Evolutionary conservation across 176 grass and related monocot species (phyloP), one percentile per base, ranked within the genome.

Genomic region (Tillandsia fasciculata): DNA sequence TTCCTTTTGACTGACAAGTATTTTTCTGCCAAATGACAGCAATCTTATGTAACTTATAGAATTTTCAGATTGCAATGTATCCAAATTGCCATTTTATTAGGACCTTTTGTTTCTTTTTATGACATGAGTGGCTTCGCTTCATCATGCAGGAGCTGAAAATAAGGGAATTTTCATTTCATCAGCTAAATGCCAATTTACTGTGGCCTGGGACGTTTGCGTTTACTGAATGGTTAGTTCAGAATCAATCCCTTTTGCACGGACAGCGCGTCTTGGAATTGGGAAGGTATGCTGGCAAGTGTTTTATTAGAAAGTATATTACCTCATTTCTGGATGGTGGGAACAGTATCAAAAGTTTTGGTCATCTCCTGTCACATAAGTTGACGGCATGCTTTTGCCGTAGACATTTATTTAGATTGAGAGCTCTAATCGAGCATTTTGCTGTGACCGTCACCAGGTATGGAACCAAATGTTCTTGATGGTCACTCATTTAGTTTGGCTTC

Each of bases 201-300:
- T 97, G 86, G 93, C 89, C 93, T 8, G 93, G 93, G 27, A 87
- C 84, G n/a, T 92, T 92, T 77, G 76, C 72, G 50, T 97, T 97
- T 85, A 71, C 76, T 50, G 68, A 78, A 42, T 97, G 93, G 93
- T 70, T 97, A 20, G 78, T 80, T 52, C 68, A 81, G 68, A 77
- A 97, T 68, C 61, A 66, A 52, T 85, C 86, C 12, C 65, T 97
- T 78, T 70, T 97, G 50, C 71, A 72, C 10, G 78, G 77, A 3
- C 66, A 50, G 13, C 79, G 72, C 23, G 75, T 97, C 77, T 53
- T 97, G 50, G 89, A 97, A 85, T 61, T 97, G 65, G 93, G 93
- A 80, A 96, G 92, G 92, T 91, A 91, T 53, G 70, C 11, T 51
- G 2, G 47, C 51, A 11, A 66, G 24, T 15, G 15, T 22, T 12